Percentiles rank a stretch among this genome's conserved stretches.
phyloP scores from a whole-genome alignment of 805 yeast species.

The Ogataea saltuana region DNA sequence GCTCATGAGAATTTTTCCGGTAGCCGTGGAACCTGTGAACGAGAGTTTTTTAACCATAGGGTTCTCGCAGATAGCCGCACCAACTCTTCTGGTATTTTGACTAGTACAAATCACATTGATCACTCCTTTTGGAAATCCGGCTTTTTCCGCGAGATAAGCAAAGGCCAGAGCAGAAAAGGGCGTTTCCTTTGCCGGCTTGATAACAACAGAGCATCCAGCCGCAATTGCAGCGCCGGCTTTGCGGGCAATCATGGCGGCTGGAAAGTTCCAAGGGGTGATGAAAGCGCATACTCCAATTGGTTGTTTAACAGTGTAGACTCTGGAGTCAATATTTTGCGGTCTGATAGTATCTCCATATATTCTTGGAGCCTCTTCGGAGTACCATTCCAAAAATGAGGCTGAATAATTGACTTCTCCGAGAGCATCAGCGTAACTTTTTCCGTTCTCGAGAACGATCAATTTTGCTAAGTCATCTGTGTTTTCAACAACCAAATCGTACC shows the following conservation, averaged over 20 bases:
- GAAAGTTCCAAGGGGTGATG: slow-evolving; percentile 84
- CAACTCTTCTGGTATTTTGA: slow-evolving; percentile 44
- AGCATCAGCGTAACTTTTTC: slow-evolving; percentile 56
- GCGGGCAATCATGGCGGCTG: slow-evolving; percentile 73
- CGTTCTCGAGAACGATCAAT: slow-evolving; percentile 58
- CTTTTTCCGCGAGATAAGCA: slow-evolving; percentile 57
- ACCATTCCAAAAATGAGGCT: slow-evolving; percentile 55
- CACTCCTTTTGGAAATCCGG: slow-evolving; percentile 71
- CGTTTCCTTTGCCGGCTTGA: slow-evolving; percentile 79
- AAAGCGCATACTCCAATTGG: slow-evolving; percentile 72
- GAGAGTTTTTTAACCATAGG: slow-evolving; percentile 60
- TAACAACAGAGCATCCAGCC: slow-evolving; percentile 73
- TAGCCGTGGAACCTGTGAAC: slow-evolving; percentile 74
- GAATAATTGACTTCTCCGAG: slow-evolving; percentile 58
- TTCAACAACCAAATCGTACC: slow-evolving; percentile 47
- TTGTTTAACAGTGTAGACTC: slow-evolving; percentile 57
- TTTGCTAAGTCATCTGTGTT: slow-evolving; percentile 51
- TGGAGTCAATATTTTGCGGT: slow-evolving; percentile 45
- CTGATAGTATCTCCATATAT: slow-evolving; percentile 59
- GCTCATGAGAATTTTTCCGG: slow-evolving; percentile 63
- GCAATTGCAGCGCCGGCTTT: slow-evolving; percentile 76
- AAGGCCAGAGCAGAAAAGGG: slow-evolving; percentile 71
- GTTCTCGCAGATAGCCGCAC: slow-evolving; percentile 55
- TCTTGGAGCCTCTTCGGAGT: slow-evolving; percentile 76
- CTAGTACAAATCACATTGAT: slow-evolving; percentile 55